These are phyloP conservation scores for Chenopodium formosanum DNA, from an alignment of 148 eudicot species.

Conservation along the genomic window DNA sequence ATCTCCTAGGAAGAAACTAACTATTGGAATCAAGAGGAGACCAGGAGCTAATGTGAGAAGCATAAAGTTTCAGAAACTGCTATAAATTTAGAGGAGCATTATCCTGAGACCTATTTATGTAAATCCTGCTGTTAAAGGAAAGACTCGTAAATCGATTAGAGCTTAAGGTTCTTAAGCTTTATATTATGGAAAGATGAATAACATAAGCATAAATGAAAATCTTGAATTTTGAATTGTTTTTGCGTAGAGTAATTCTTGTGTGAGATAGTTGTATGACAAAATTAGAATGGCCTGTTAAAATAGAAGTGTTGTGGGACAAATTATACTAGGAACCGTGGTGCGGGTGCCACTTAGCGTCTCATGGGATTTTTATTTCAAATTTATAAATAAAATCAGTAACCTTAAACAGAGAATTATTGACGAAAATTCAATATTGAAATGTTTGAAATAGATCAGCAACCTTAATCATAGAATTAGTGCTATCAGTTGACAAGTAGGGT, in stretches of 20 bases:
- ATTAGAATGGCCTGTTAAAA: background rate
- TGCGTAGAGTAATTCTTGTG: background rate
- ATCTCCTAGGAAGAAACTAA: background rate
- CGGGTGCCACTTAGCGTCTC: too few relatives aligned
- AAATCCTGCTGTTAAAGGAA: background rate
- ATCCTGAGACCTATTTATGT: background rate
- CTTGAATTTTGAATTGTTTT: background rate
- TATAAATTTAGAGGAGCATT: background rate
- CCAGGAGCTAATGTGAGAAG: background rate
- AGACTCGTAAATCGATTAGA: background rate
- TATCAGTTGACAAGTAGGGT: too few relatives aligned
- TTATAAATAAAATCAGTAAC: too few relatives aligned
- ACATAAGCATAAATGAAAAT: background rate
- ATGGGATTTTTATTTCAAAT: too few relatives aligned
- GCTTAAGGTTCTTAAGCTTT: background rate
- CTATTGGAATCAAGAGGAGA: background rate
- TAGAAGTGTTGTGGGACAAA: too few relatives aligned
- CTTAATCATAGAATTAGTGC: too few relatives aligned
- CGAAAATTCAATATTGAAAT: too few relatives aligned
- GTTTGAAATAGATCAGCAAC: too few relatives aligned
- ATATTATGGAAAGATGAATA: background rate
- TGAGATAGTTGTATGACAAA: too few relatives aligned
- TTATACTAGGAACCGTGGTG: too few relatives aligned
- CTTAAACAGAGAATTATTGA: too few relatives aligned
- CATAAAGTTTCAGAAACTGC: background rate